These are phyloP conservation scores for Paramecium biaurelia DNA, from an alignment of 73 alveolate species.

Conservation along the genomic window DNA sequence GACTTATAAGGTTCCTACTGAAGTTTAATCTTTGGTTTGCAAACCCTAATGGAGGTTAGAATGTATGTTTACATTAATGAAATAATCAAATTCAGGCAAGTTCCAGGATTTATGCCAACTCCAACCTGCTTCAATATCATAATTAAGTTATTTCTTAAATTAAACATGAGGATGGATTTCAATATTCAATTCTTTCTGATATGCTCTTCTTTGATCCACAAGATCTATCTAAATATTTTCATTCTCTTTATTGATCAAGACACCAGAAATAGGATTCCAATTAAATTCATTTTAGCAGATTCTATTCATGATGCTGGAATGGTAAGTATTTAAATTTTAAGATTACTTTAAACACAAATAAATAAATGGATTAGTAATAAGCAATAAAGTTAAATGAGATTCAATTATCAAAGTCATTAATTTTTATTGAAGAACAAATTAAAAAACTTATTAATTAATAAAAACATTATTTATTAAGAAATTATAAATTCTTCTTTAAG, in stretches of 20 bases:
- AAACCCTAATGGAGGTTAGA: background rate
- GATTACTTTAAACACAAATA: background rate
- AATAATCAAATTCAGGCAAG: slow-evolving; percentile 67
- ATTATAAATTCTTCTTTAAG: background rate
- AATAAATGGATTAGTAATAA: background rate
- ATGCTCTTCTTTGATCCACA: background rate
- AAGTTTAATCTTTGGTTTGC: background rate
- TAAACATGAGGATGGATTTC: background rate
- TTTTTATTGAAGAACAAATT: background rate
- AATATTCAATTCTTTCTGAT: background rate
- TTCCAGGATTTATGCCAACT: slow-evolving; percentile 79
- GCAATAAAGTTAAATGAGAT: background rate
- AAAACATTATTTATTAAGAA: background rate
- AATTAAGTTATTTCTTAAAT: background rate
- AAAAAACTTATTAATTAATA: background rate
- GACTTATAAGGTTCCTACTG: background rate
- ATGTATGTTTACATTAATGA: slow-evolving; percentile 53
- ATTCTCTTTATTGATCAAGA: background rate
- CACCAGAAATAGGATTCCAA: background rate
- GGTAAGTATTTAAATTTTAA: background rate
- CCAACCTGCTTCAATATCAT: slow-evolving; percentile 37
- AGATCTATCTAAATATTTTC: background rate
- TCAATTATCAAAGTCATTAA: background rate
- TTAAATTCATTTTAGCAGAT: background rate
- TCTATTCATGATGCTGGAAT: background rate